Base-by-base conservation (phyloP, 306 rosid genomes). In the Senna tora region DNA sequence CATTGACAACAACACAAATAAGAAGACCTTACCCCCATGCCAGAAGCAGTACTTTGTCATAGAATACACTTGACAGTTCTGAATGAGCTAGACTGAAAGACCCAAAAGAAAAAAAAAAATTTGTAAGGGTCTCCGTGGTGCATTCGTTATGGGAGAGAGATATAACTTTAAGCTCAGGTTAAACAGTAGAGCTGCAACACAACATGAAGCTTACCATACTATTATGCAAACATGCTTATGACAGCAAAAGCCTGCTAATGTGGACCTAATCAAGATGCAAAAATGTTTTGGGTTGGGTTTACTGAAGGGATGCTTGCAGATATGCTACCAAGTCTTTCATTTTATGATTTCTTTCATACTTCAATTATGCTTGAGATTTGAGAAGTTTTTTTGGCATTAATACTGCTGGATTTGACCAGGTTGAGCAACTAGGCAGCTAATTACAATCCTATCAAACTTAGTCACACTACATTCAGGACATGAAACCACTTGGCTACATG, bases 11-110 rank as follows among this genome's bases (percentile, higher is more conserved):
- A 36, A 14, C 17, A 4, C 66, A 17, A 5, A 5, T 16, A 3
- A 4, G 5, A 61, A 36, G 49, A 38, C 17, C 67, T 38, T 61
- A 36, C 67, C 67, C 49, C 49, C 47, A 36, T 0, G 67, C 67
- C 49, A 61, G 16, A 36, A 36, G 47, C 5, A 61, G 49, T 17
- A 61, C 67, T 38, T 61, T 61, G 16, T 61, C 67, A 19, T 36
- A 61, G 32, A 60, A 60, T 17, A 60, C 66, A 16, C 66, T 60
- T 9, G 66, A 60, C 5, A 60, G 66, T 28, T 60, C 66, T 9
- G 66, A 60, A 34, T 60, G 66, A 16, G 66, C 66, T 4, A 60
- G 46, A 34, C 66, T 60, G 66, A 34, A 60, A 8, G 9, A 60
- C n/a, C 47, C 2, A 3, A 60, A 36, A 0, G 11, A 41, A 33